phyloP scores from a whole-genome alignment of 1,284 basidiomycete species.

The Melampsora larici-populina region DNA sequence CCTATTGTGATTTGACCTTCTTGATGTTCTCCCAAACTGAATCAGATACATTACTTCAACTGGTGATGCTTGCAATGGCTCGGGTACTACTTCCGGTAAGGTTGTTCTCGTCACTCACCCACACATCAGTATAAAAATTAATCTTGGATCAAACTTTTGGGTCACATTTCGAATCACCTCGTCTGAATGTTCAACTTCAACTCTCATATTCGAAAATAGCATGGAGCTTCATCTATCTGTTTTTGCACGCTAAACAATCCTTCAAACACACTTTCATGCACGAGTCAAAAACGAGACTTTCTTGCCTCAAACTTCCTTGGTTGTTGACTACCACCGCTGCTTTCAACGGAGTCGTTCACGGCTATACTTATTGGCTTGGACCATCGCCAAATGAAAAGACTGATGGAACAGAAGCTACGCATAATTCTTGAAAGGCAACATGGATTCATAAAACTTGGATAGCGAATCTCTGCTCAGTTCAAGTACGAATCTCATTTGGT shows the following conservation, averaged over 20 bases:
- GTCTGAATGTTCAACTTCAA: not conserved
- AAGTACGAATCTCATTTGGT: too few relatives aligned
- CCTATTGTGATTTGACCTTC: not conserved
- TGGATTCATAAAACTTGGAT: too few relatives aligned
- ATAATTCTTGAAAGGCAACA: not conserved
- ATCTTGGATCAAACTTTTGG: not conserved
- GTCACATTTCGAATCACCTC: not conserved
- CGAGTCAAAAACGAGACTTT: not conserved
- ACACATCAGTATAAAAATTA: not conserved
- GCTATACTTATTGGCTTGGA: conserved; percentile 39
- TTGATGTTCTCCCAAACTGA: not conserved
- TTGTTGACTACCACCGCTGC: conserved; percentile 8
- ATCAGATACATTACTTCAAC: conserved; percentile 38
- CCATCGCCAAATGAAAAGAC: not conserved
- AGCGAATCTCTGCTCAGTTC: too few relatives aligned
- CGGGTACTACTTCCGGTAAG: conserved; percentile 38
- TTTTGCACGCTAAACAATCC: conserved; percentile 24
- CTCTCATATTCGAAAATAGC: not conserved
- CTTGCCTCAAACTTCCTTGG: conserved; percentile 10
- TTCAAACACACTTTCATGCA: conserved; percentile 29
- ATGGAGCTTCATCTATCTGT: conserved; percentile 42
- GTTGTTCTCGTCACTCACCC: not conserved
- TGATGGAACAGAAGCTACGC: not conserved
- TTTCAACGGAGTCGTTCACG: conserved; percentile 30
- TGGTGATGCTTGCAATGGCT: conserved; percentile 37